phyloP scores from a whole-genome alignment of 495 filamentous ascomycete genomes.

The Cryomyces antarcticus region DNA sequence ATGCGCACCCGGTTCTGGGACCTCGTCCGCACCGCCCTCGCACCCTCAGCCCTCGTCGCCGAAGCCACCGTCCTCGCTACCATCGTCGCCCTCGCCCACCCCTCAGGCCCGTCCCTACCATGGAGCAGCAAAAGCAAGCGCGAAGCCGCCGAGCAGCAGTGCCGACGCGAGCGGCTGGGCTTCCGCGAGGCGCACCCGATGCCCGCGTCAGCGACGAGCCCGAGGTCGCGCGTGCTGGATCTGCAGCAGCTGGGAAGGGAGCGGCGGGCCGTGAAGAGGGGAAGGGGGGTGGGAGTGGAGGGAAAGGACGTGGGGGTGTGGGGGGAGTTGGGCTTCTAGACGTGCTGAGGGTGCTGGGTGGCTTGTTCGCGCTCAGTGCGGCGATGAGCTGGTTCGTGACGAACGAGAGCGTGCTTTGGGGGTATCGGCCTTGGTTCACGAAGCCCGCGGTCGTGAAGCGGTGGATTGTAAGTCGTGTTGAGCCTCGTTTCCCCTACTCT shows the following conservation, averaged over 20 bases:
- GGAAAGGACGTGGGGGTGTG: not conserved
- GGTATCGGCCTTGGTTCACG: constrained; percentile 49
- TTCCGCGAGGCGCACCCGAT: not conserved
- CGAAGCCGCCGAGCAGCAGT: no score
- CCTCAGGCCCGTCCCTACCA: no score
- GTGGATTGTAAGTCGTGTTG: constrained; percentile 9
- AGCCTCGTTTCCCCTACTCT: constrained; percentile 4
- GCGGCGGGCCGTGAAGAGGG: not conserved
- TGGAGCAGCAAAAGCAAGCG: no score
- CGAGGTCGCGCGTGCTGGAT: not conserved
- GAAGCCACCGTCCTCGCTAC: no score
- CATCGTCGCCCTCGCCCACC: no score
- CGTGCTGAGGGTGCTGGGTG: constrained; percentile 50
- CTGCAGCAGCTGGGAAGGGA: not conserved
- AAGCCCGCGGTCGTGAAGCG: constrained; percentile 18
- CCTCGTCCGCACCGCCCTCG: no score
- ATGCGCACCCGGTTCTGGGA: no score
- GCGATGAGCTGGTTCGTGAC: constrained; percentile 69
- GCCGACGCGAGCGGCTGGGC: not conserved
- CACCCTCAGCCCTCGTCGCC: no score
- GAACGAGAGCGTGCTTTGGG: constrained; percentile 42
- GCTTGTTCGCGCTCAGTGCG: constrained; percentile 45
- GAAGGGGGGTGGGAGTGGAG: not conserved
- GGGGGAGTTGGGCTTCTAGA: constrained; percentile 38
- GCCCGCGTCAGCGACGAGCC: not conserved